These are phyloP conservation scores for Mycena belliarum DNA, from an alignment of 768 basidiomycete species.

Conservation along the genomic window DNA sequence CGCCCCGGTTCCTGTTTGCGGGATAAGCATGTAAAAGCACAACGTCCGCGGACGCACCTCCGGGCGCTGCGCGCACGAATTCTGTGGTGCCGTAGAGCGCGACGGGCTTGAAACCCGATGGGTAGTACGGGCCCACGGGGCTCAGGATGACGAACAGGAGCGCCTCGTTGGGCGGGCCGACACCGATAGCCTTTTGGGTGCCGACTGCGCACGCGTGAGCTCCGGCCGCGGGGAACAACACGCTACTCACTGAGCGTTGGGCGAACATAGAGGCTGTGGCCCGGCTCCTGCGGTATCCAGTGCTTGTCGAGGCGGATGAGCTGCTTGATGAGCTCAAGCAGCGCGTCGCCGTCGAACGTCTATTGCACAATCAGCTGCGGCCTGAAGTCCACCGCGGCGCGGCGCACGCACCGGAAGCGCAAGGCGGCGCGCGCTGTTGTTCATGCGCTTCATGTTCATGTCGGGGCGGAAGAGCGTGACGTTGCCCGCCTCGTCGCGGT, in stretches of 20 bases:
- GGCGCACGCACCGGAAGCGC: constrained; percentile 66
- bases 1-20: constrained; percentile 72
- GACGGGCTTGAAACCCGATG: constrained; percentile 87
- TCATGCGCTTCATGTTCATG: constrained; percentile 98
- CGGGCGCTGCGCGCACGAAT: constrained; percentile 82
- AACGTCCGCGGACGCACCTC: constrained; percentile 48
- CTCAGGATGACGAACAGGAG: constrained; percentile 84
- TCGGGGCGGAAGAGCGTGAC: constrained; percentile 90
- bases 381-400: too few relatives aligned
- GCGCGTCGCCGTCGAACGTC: constrained; percentile 76
- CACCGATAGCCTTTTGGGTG: constrained; percentile 68
- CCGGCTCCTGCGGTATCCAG: constrained; percentile 89
- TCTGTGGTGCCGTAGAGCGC: constrained; percentile 85
- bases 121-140: constrained; percentile 85
- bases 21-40: not conserved
- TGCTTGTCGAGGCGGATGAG: constrained; percentile 81
- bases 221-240: not conserved
- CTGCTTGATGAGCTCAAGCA: constrained; percentile 81
- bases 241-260: constrained; percentile 61
- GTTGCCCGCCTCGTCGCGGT: constrained; percentile 68
- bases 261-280: constrained; percentile 91
- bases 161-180: constrained; percentile 77
- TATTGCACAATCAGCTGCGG: too few relatives aligned
- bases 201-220: constrained; percentile 54
- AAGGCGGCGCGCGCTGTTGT: constrained; percentile 74